A percentile compares a stretch with the other conserved stretches of the same genome.
These are phyloP conservation scores for Primulina tabacum DNA, from an alignment of 257 asterid genomes.

Conservation along the genomic window DNA sequence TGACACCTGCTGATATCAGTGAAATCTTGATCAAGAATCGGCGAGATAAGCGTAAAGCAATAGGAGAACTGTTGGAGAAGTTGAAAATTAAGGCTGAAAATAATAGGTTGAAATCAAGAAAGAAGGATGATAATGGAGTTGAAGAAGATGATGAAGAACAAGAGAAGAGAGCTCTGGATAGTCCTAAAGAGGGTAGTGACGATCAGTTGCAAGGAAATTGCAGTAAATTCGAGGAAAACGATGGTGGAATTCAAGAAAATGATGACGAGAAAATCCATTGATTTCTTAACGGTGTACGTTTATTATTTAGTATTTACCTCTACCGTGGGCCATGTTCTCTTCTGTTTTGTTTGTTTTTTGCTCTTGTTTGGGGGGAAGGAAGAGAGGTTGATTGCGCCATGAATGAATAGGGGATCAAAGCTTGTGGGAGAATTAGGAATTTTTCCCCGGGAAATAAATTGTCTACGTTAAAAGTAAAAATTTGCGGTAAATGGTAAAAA, in stretches of 20 bases:
- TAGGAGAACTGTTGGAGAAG: conserved; percentile 48
- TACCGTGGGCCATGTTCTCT: too few species aligned
- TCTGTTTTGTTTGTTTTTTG: too few species aligned
- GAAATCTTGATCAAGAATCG: conserved; percentile 84
- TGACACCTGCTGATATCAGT: conserved; percentile 95
- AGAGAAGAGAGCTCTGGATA: conserved; percentile 62
- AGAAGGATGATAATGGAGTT: conserved; percentile 12
- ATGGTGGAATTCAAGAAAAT: conserved; percentile 3
- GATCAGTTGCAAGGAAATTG: conserved; percentile 27
- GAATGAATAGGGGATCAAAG: too few species aligned
- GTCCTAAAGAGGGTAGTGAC: conserved; percentile 29
- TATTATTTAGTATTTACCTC: too few species aligned
- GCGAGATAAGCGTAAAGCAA: conserved; percentile 52
- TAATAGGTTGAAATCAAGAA: conserved; percentile 18
- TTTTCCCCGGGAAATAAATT: too few species aligned
- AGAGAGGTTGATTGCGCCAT: too few species aligned
- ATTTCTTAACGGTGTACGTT: not conserved
- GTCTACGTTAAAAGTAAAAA: too few species aligned
- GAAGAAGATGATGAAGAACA: conserved; percentile 37
- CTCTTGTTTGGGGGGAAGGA: too few species aligned
- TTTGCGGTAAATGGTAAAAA: too few species aligned
- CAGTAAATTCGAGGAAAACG: conserved; percentile 24
- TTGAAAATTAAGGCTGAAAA: conserved; percentile 49
- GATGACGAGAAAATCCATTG: conserved; percentile 23
- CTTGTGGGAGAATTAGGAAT: too few species aligned